A percentile compares a stretch with the other conserved stretches of the same genome.
These are phyloP conservation scores for Zygosaccharomyces lentus DNA, from an alignment of 805 yeast genomes.

Conservation along the genomic window DNA sequence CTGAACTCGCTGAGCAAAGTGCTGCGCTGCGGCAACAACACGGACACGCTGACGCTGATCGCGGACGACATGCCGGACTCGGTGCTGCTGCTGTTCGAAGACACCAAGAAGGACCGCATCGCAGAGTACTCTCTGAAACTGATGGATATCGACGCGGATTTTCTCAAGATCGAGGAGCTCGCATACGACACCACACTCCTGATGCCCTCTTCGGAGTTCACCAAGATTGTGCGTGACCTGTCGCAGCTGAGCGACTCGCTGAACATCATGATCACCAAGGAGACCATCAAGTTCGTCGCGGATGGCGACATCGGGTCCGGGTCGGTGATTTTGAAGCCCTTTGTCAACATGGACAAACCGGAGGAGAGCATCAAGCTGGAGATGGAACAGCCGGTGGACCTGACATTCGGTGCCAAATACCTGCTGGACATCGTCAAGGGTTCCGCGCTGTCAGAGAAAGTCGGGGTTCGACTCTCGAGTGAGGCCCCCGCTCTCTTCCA, in stretches of 20 bases:
- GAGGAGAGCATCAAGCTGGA: constrained; percentile 71
- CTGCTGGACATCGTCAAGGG: constrained; percentile 90
- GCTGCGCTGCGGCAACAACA: constrained; percentile 84
- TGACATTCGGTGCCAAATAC: constrained; percentile 89
- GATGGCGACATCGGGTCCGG: constrained; percentile 93
- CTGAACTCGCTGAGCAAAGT: constrained; percentile 82
- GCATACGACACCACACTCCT: constrained; percentile 82
- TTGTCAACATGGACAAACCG: constrained; percentile 73
- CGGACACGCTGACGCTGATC: constrained; percentile 79
- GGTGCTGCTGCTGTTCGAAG: constrained; percentile 82
- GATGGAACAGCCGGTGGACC: constrained; percentile 79
- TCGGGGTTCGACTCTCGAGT: constrained; percentile 81
- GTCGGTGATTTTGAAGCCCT: constrained; percentile 78
- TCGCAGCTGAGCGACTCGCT: constrained; percentile 82
- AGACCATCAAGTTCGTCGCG: constrained; percentile 81
- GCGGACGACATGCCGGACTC: constrained; percentile 87
- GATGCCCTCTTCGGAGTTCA: constrained; percentile 84
- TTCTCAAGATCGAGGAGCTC: constrained; percentile 89
- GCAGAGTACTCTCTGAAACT: constrained; percentile 87
- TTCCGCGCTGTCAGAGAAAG: constrained; percentile 66
- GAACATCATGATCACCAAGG: constrained; percentile 82
- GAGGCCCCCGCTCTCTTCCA: constrained; percentile 93
- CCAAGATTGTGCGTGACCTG: constrained; percentile 85
- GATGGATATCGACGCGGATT: constrained; percentile 96
- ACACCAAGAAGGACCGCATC: constrained; percentile 81